phyloP scores from a whole-genome alignment of 495 filamentous ascomycete genomes.

The Cladorrhinum samala region DNA sequence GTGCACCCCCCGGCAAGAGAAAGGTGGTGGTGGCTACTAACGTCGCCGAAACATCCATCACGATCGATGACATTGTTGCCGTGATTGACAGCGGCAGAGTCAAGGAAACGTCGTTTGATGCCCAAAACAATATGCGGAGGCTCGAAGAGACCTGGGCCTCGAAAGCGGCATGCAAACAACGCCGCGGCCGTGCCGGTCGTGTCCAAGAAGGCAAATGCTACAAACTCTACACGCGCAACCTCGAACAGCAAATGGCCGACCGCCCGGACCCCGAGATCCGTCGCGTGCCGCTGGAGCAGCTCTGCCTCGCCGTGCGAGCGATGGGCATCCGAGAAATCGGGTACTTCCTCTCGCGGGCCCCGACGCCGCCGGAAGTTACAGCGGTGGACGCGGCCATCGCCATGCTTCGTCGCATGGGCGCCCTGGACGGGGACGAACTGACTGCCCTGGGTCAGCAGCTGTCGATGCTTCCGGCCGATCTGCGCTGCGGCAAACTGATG shows the following conservation, averaged over 20 bases:
- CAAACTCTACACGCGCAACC: constrained; percentile 84
- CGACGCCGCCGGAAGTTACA: constrained; percentile 76
- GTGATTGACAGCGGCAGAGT: constrained; percentile 94
- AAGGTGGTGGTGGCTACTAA: constrained; percentile 95
- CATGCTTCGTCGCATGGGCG: constrained; percentile 78
- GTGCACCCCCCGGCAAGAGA: constrained; percentile 67
- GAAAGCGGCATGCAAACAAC: constrained; percentile 88
- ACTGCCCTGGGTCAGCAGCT: constrained; percentile 88
- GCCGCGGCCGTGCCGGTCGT: constrained; percentile 90
- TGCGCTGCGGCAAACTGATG: constrained; percentile 90
- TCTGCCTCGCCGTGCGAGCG: constrained; percentile 87
- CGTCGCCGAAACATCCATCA: constrained; percentile 96
- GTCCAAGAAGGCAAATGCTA: constrained; percentile 89
- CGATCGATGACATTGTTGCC: constrained; percentile 92
- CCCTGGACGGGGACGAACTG: constrained; percentile 73
- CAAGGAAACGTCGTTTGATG: constrained; percentile 93
- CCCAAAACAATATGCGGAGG: constrained; percentile 87
- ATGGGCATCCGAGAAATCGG: constrained; percentile 84
- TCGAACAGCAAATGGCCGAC: constrained; percentile 80
- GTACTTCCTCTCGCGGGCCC: constrained; percentile 73
- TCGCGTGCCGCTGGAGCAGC: constrained; percentile 86
- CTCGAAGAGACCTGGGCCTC: constrained; percentile 95
- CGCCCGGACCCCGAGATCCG: constrained; percentile 91
- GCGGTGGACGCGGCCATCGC: constrained; percentile 80
- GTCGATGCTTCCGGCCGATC: constrained; percentile 88